Percentiles rank a stretch among this genome's conserved stretches.
These are phyloP conservation scores for Magnaporthiopsis incrustans DNA, from an alignment of 2,329 filamentous ascomycete species.

Conservation along the genomic window DNA sequence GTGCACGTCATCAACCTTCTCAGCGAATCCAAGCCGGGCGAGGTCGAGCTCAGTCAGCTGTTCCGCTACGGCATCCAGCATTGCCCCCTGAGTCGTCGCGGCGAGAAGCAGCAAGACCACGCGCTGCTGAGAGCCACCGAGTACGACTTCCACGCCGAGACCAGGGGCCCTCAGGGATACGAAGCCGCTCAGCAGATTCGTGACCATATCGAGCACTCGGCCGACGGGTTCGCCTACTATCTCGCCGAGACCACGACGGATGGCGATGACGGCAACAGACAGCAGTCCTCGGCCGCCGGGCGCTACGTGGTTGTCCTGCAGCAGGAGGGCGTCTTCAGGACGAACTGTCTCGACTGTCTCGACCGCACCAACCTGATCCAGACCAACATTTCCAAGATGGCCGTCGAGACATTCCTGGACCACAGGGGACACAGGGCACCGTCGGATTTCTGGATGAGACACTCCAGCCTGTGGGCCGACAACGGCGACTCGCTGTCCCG, in stretches of 20 bases:
- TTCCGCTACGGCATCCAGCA: constrained; percentile 72
- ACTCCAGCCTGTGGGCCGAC: constrained; percentile 93
- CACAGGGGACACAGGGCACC: constrained; percentile 63
- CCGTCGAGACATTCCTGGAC: constrained; percentile 72
- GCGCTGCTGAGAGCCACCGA: constrained; percentile 73
- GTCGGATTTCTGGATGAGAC: constrained; percentile 83
- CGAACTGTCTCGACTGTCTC: constrained; percentile 92
- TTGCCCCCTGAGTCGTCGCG: constrained; percentile 60
- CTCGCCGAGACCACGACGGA: constrained; percentile 67
- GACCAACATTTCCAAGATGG: constrained; percentile 91
- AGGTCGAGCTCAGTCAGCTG: constrained; percentile 72
- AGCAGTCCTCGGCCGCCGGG: constrained; percentile 24
- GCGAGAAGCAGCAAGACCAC: constrained; percentile 53
- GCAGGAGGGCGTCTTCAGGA: constrained; percentile 92
- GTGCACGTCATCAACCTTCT: constrained; percentile 90
- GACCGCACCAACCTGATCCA: constrained; percentile 95
- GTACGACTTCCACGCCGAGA: constrained; percentile 96
- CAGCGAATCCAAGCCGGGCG: constrained; percentile 80
- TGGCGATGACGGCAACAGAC: constrained; percentile 29
- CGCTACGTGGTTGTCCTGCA: constrained; percentile 64
- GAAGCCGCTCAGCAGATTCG: constrained; percentile 84
- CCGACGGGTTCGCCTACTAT: constrained; percentile 88
- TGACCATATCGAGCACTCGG: constrained; percentile 67
- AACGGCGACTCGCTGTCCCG: constrained; percentile 91
- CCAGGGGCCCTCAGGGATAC: constrained; percentile 76